Evolutionary conservation across 2,329 filamentous ascomycete species (phyloP), one percentile per base, ranked within the genome.

Genomic region (Cryphonectria parasitica): DNA sequence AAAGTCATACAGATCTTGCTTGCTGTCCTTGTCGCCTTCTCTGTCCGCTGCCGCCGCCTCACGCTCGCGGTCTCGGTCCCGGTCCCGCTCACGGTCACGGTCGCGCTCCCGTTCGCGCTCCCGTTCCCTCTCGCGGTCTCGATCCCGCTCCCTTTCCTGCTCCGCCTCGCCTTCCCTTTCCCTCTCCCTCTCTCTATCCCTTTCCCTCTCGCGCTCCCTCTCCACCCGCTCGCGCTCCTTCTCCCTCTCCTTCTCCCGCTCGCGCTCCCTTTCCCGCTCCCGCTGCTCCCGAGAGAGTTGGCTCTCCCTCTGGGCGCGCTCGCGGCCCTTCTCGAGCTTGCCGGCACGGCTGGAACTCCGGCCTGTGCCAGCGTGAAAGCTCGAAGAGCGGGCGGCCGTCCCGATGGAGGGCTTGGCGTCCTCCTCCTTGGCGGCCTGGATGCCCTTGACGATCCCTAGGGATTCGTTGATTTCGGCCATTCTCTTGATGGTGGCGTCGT

Each of bases 381-480:
- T 64, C 73, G 75, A 75, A 1, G 76, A 75, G 34, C 75, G 74
- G 15, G 73, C 73, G 22, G 73, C 1, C 22, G 75, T 72, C 13
- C 73, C 69, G 25, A 70, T 41, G 36, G 74, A 77, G 39, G 72
- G 73, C 64, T 81, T 78, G 22, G 76, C 74, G 61, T 79, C 74
- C 39, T 82, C 79, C 52, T 84, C 82, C 75, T 81, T 83, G 5
- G 77, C 77, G 69, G 83, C 82, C 39, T 81, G 78, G 15, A 84
- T 76, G 4, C 81, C 83, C 19, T 79, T 75, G 8, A 84, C 62
- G 2, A 84, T 76, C 19, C 80, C 81, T 31, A 83, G 75, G 45
- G 80, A 79, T 56, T 82, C 80, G 3, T 83, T 78, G 1, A 80
- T 74, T 0, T 77, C 74, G n/a, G 77, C 75, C 43, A 83, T 75